Evolutionary conservation across 108 stramenopile genomes (phyloP).

Genomic region (Epithemia pelagica): DNA sequence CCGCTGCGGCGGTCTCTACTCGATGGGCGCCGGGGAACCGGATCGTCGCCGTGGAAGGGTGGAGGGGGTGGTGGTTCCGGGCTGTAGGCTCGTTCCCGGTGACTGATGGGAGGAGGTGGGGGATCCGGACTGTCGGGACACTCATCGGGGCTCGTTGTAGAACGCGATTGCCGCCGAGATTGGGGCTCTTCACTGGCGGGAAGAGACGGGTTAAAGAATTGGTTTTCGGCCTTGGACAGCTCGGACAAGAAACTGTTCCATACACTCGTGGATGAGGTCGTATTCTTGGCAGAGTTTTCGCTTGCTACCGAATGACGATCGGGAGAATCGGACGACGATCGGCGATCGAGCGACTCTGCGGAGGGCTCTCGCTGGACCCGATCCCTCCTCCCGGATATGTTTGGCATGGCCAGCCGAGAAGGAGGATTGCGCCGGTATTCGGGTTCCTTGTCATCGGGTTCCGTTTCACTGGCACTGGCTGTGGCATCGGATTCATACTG

Average conservation of each 20-base stretch:
- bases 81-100: background rate
- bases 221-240: conserved; percentile 28
- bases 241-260: conserved; percentile 39
- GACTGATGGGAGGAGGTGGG: background rate
- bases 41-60: background rate
- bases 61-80: background rate
- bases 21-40: background rate
- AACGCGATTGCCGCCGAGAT: background rate
- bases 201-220: conserved; percentile 14
- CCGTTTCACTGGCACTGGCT: background rate
- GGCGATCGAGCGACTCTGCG: background rate
- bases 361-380: background rate
- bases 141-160: no score
- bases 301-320: background rate
- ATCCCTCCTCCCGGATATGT: conserved; percentile 1
- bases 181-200: background rate
- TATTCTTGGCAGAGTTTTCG: background rate
- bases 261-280: conserved; percentile 6
- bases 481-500: background rate
- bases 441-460: background rate
- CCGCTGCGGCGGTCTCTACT: background rate
- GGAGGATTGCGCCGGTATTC: background rate
- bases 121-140: background rate
- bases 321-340: background rate
- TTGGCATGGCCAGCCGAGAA: background rate